phyloP scores from a whole-genome alignment of 768 basidiomycete genomes.

The Leccinum broughii region DNA sequence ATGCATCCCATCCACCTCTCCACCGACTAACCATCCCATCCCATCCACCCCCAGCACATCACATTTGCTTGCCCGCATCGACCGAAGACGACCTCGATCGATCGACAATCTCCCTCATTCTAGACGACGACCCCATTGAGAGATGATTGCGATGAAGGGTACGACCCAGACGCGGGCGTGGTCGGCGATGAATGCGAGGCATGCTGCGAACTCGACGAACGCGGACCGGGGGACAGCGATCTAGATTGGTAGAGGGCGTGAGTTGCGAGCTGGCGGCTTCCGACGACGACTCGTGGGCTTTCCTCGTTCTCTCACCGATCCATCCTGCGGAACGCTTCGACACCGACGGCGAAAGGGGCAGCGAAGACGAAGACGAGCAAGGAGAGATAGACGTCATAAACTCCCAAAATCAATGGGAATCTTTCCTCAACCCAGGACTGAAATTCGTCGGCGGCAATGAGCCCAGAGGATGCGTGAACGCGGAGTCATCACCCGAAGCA shows the following conservation, averaged over 20 bases:
- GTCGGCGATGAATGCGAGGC: slow-evolving; percentile 11
- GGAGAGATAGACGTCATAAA: slow-evolving; percentile 15
- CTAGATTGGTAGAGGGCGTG: slow-evolving; percentile 12
- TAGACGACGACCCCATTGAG: slow-evolving; percentile 9
- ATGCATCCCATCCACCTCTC: slow-evolving; percentile 10
- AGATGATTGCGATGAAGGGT: slow-evolving; percentile 12
- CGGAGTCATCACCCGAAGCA: slow-evolving; percentile 3
- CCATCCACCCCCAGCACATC: slow-evolving; percentile 3
- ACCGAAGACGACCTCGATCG: slow-evolving; percentile 25
- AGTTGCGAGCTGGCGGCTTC: not conserved
- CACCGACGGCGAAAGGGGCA: slow-evolving; percentile 15
- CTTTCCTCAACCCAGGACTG: slow-evolving; percentile 17
- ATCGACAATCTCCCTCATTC: slow-evolving; percentile 32
- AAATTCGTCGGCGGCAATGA: slow-evolving; percentile 14
- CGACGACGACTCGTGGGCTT: not conserved
- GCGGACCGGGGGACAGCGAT: slow-evolving; percentile 19
- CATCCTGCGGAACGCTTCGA: slow-evolving; percentile 4
- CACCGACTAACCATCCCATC: slow-evolving; percentile 18
- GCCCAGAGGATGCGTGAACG: not conserved
- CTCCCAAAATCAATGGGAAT: slow-evolving; percentile 31
- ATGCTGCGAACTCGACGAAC: slow-evolving; percentile 10
- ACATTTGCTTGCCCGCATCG: slow-evolving; percentile 22
- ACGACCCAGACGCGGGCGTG: slow-evolving; percentile 10
- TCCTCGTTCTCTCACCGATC: slow-evolving; percentile 8
- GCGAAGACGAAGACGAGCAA: slow-evolving; percentile 17